Evolutionary conservation across 2,329 filamentous ascomycete genomes (phyloP).

Genomic region (Colletotrichum melonis): DNA sequence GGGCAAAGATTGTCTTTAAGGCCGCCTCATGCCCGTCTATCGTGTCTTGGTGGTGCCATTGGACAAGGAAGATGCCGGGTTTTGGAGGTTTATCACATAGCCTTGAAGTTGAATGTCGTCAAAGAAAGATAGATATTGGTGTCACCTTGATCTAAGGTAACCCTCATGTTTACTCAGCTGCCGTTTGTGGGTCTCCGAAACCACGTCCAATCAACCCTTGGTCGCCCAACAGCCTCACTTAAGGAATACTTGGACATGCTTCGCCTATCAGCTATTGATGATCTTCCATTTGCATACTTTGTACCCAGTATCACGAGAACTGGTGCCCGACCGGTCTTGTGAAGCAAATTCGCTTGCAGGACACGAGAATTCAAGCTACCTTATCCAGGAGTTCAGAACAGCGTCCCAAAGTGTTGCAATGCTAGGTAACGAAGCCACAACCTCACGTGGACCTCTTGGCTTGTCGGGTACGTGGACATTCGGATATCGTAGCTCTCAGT

Average conservation of each 20-base stretch:
- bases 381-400: neutral
- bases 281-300: neutral
- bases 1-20: neutral
- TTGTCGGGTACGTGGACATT: neutral
- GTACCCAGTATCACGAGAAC: neutral
- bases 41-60: neutral
- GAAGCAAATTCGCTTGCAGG: neutral
- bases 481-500: neutral
- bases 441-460: neutral
- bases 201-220: neutral
- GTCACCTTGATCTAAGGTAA: neutral
- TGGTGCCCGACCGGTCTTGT: neutral
- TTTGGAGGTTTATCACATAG: neutral
- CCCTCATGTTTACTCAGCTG: too few relatives aligned
- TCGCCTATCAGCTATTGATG: neutral
- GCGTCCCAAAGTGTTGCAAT: neutral
- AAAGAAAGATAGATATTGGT: neutral
- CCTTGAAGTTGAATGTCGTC: neutral
- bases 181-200: too few relatives aligned
- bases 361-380: neutral
- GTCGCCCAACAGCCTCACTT: slow-evolving; percentile 6
- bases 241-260: neutral
- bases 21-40: neutral
- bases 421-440: neutral
- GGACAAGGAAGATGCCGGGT: slow-evolving; percentile 2